phyloP scores from a whole-genome alignment of 805 yeast species.

The Candida coleopterorum region DNA sequence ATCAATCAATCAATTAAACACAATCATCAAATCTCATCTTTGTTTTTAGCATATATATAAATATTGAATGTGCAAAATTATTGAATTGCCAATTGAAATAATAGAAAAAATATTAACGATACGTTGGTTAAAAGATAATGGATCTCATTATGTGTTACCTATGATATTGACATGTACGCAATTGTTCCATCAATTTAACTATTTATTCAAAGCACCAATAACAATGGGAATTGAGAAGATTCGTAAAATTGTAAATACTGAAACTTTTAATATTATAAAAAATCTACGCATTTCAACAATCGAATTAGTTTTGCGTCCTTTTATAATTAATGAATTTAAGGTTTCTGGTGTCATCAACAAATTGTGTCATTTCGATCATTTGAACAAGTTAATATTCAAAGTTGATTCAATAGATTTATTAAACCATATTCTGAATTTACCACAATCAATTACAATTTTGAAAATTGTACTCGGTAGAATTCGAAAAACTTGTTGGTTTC shows the following conservation, averaged over 20 bases:
- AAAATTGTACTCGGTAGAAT: conserved; percentile 1
- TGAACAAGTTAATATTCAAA: not conserved
- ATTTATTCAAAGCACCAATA: not conserved
- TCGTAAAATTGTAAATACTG: not conserved
- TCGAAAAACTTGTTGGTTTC: conserved; percentile 3
- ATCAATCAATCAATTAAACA: too few relatives aligned
- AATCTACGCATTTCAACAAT: not conserved
- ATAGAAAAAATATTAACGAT: not conserved
- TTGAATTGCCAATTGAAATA: conserved; percentile 2
- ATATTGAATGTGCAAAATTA: too few relatives aligned
- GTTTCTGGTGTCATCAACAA: not conserved
- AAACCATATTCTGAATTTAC: not conserved
- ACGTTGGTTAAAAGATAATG: conserved; percentile 5
- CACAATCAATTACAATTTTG: not conserved
- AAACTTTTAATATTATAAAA: conserved; percentile 1
- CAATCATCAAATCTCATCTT: not conserved
- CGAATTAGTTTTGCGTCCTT: not conserved
- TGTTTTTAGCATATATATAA: too few relatives aligned
- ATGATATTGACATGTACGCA: conserved; percentile 3
- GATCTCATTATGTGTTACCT: conserved; percentile 3
- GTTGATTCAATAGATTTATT: not conserved
- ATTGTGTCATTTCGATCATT: not conserved
- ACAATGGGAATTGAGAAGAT: conserved; percentile 2
- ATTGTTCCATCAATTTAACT: not conserved
- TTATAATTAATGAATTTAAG: not conserved